Percentiles rank a stretch among this genome's conserved stretches.
These are phyloP conservation scores for Fusarium sarcochroum DNA, from an alignment of 2,329 filamentous ascomycete genomes.

Conservation along the genomic window DNA sequence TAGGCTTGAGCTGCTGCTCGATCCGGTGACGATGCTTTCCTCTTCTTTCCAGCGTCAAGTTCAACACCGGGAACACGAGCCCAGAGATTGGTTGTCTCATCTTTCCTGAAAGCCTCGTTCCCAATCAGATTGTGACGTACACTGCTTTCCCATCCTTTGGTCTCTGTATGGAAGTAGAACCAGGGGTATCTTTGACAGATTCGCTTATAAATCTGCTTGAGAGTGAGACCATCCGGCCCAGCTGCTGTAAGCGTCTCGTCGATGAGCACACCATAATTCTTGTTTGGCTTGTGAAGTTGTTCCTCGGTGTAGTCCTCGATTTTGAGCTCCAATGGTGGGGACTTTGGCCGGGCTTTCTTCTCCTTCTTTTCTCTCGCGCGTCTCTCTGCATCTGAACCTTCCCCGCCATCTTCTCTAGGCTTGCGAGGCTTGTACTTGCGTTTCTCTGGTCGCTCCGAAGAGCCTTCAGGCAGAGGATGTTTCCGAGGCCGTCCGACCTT, in stretches of 20 bases:
- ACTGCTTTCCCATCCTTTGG: constrained; percentile 76
- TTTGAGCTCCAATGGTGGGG: constrained; percentile 70
- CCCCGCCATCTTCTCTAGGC: constrained; percentile 68
- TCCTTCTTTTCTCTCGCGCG: constrained; percentile 71
- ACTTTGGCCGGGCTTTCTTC: constrained; percentile 71
- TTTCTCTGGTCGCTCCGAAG: constrained; percentile 69
- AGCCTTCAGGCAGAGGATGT: constrained; percentile 71
- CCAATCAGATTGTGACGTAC: constrained; percentile 75
- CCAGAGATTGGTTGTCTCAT: constrained; percentile 70
- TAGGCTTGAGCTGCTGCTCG: constrained; percentile 58
- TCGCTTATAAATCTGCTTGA: constrained; percentile 75
- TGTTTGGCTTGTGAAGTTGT: constrained; percentile 72
- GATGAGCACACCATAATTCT: constrained; percentile 73
- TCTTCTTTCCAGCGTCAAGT: constrained; percentile 73
- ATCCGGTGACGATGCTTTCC: constrained; percentile 68
- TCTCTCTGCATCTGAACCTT: constrained; percentile 69
- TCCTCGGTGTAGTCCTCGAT: constrained; percentile 70
- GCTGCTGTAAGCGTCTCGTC: constrained; percentile 71
- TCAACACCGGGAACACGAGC: constrained; percentile 70
- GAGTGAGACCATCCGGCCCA: constrained; percentile 66
- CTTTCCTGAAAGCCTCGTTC: constrained; percentile 72
- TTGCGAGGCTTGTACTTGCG: constrained; percentile 76
- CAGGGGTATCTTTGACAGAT: constrained; percentile 71
- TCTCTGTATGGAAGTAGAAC: constrained; percentile 72
- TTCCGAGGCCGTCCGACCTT: constrained; percentile 77